These are phyloP conservation scores for Diplodia intermedia DNA, from an alignment of 2,329 filamentous ascomycete genomes.

Conservation along the genomic window DNA sequence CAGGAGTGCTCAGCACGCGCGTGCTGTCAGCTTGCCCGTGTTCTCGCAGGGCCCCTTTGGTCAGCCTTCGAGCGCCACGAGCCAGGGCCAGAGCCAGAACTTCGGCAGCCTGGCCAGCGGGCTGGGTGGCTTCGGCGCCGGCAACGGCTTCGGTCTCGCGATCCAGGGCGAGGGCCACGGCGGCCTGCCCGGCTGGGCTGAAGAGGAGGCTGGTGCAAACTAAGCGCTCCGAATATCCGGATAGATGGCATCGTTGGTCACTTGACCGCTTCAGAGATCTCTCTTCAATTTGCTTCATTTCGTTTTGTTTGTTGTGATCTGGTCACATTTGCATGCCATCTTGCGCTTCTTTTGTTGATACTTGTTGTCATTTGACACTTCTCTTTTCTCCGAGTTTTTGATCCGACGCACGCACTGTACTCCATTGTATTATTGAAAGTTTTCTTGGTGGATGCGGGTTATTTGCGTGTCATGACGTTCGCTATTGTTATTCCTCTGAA, in stretches of 20 bases:
- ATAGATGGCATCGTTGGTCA: conserved; percentile 10
- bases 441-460: conserved; percentile 32
- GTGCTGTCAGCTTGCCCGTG: conserved; percentile 86
- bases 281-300: conserved; percentile 25
- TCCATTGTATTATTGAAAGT: conserved; percentile 31
- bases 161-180: conserved; percentile 60
- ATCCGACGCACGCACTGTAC: conserved; percentile 30
- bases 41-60: conserved; percentile 67
- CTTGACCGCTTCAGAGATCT: conserved; percentile 23
- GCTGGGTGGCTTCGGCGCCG: conserved; percentile 62
- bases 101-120: conserved; percentile 66
- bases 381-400: conserved; percentile 20
- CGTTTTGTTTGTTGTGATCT: conserved; percentile 29
- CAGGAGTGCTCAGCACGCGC: conserved; percentile 69
- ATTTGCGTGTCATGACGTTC: conserved; percentile 33
- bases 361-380: conserved; percentile 27
- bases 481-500: conserved; percentile 25
- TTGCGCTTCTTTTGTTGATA: conserved; percentile 31
- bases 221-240: conserved; percentile 35
- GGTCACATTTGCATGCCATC: conserved; percentile 27
- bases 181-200: conserved; percentile 67
- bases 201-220: conserved; percentile 67
- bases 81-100: conserved; percentile 52
- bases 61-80: conserved; percentile 45
- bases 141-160: conserved; percentile 65